Evolutionary conservation across 1,284 basidiomycete genomes (phyloP).

Genomic region (Naganishia sp.): DNA sequence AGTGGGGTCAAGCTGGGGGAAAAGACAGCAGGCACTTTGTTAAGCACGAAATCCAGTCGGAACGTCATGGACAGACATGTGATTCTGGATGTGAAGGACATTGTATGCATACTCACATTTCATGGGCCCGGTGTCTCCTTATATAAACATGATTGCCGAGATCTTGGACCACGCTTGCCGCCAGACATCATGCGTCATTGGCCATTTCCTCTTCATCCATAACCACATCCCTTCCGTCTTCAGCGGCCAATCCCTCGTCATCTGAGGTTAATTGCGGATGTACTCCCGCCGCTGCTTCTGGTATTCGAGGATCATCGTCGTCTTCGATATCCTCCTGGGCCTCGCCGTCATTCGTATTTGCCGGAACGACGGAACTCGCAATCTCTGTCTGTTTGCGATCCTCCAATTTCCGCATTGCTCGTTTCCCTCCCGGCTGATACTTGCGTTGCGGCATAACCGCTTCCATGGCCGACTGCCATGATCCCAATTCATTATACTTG

Average conservation of each 20-base stretch:
- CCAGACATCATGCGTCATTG: constrained; percentile 1
- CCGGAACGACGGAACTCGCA: constrained; percentile 15
- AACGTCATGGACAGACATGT: too few relatives aligned
- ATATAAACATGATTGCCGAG: neutral
- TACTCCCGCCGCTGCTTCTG: constrained; percentile 33
- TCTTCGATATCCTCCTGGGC: constrained; percentile 33
- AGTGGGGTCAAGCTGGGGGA: too few relatives aligned
- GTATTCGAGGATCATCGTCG: constrained; percentile 24
- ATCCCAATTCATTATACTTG: constrained; percentile 77
- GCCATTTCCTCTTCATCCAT: constrained; percentile 22
- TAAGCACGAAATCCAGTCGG: too few relatives aligned
- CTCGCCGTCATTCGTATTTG: constrained; percentile 29
- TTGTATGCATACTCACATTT: too few relatives aligned
- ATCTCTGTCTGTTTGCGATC: constrained; percentile 28
- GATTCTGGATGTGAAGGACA: too few relatives aligned
- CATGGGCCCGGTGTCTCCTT: too few relatives aligned
- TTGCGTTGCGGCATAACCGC: constrained; percentile 87
- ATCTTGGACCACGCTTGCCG: neutral
- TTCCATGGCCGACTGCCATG: constrained; percentile 82
- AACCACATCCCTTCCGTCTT: neutral
- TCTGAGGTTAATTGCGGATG: constrained; percentile 31
- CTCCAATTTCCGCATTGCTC: constrained; percentile 24
- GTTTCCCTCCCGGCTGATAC: constrained; percentile 58
- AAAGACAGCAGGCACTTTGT: too few relatives aligned
- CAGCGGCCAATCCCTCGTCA: constrained; percentile 32